Conservation (phyloP, 2,329 filamentous ascomycete species). For the Neonectria neomacrospora region DNA sequence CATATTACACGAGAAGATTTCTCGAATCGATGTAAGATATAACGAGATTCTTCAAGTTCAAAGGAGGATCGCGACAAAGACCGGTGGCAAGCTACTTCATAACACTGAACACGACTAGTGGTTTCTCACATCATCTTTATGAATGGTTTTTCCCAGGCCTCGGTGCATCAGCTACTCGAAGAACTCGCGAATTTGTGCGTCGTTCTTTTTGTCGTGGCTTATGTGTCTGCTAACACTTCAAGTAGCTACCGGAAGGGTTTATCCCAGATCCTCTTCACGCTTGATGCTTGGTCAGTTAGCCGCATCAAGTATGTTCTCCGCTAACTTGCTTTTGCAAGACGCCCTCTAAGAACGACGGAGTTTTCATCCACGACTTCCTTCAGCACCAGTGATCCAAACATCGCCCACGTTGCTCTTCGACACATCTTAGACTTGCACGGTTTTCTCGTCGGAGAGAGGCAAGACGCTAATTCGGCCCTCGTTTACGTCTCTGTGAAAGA, state of each 20-base stretch:
- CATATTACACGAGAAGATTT: neutral
- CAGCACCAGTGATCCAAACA: neutral
- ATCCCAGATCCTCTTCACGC: conserved; percentile 14
- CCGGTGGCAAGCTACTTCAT: conserved; percentile 20
- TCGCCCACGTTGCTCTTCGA: conserved; percentile 4
- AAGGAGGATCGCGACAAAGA: neutral
- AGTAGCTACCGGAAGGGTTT: conserved; percentile 27
- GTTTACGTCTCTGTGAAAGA: conserved; percentile 34
- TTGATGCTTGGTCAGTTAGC: conserved; percentile 19
- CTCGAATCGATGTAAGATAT: conserved; percentile 4
- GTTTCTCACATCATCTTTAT: neutral
- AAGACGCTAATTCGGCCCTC: conserved; percentile 21
- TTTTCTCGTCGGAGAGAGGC: conserved; percentile 16
- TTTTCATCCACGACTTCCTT: conserved; percentile 27
- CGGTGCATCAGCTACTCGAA: conserved; percentile 24
- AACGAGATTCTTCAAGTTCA: conserved; percentile 11
- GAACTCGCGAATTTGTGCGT: conserved; percentile 29
- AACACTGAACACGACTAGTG: accelerated
- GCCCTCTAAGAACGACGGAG: conserved; percentile 20
- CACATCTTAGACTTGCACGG: conserved; percentile 18
- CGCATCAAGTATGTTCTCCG: conserved; percentile 21
- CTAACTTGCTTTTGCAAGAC: conserved; percentile 29
- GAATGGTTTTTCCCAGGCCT: conserved; percentile 38
- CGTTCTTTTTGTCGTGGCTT: accelerated
- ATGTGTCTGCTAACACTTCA: accelerated